Conservation (phyloP, 2,329 filamentous ascomycete species). For the Westerdykella aurantiaca region DNA sequence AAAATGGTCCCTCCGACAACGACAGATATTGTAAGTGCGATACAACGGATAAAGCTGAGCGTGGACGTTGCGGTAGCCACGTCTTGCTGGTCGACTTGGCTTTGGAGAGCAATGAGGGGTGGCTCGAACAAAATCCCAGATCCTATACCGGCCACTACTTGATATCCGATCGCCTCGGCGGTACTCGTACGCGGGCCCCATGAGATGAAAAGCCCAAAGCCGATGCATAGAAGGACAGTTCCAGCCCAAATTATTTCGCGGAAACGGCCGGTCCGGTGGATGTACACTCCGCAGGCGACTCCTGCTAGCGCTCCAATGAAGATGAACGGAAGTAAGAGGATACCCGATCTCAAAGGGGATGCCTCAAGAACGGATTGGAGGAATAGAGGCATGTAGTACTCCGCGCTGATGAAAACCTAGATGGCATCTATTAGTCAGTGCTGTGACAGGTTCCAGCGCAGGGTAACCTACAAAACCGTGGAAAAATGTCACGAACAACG, state of each 20-base stretch:
- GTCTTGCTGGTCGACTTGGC: slow-evolving; percentile 47
- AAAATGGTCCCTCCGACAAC: slow-evolving; percentile 49
- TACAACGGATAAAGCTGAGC: slow-evolving; percentile 43
- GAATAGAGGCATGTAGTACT: slow-evolving; percentile 69
- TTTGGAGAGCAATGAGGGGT: slow-evolving; percentile 53
- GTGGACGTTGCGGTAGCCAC: slow-evolving; percentile 50
- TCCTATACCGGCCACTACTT: slow-evolving; percentile 49
- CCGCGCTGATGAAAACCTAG: slow-evolving; percentile 46
- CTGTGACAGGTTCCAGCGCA: background rate
- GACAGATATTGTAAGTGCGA: slow-evolving; percentile 44
- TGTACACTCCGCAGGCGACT: slow-evolving; percentile 44
- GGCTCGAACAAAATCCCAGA: slow-evolving; percentile 50
- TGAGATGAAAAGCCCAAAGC: slow-evolving; percentile 32
- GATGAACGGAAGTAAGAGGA: slow-evolving; percentile 58
- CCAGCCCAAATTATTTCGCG: slow-evolving; percentile 35
- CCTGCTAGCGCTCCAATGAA: slow-evolving; percentile 41
- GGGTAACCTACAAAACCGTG: slow-evolving; percentile 42
- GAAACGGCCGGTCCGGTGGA: slow-evolving; percentile 43
- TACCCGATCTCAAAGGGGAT: slow-evolving; percentile 54
- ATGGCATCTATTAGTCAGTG: background rate
- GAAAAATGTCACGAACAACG: slow-evolving; percentile 46
- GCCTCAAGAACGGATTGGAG: slow-evolving; percentile 63
- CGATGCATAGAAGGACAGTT: slow-evolving; percentile 26
- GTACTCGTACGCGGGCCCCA: slow-evolving; percentile 25
- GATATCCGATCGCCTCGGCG: slow-evolving; percentile 41